A percentile compares a stretch with the other conserved stretches of the same genome.
phyloP scores from a whole-genome alignment of 2,329 filamentous ascomycete genomes.

The Sarocladium brachiariae region DNA sequence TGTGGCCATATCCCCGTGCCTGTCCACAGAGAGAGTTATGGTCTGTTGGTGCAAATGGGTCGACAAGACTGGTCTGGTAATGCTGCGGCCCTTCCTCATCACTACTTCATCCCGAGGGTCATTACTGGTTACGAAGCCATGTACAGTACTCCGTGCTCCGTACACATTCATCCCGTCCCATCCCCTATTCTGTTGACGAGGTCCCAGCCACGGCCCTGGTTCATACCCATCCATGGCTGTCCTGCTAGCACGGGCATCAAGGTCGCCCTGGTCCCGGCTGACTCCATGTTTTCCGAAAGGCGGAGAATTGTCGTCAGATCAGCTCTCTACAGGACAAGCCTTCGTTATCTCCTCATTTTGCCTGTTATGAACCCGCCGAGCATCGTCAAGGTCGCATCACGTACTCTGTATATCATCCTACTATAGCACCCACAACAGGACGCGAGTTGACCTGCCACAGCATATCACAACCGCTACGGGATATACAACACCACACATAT shows the following conservation, averaged over 20 bases:
- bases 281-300: background rate
- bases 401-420: background rate
- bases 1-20: too few species aligned
- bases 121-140: too few species aligned
- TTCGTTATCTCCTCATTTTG: background rate
- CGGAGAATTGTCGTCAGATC: background rate
- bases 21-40: background rate
- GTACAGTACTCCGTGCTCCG: too few species aligned
- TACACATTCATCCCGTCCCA: too few species aligned
- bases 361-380: background rate
- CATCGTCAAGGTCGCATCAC: background rate
- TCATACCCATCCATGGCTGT: background rate
- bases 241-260: background rate
- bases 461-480: too few species aligned
- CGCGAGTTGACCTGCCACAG: too few species aligned
- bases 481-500: too few species aligned
- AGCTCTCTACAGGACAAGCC: background rate
- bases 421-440: constrained; percentile 3
- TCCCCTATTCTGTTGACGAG: constrained; percentile 1
- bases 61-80: too few species aligned
- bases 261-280: background rate
- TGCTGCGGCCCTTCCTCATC: too few species aligned
- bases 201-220: constrained; percentile 3
- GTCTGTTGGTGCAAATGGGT: background rate
- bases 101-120: background rate